Percentiles rank a stretch among this genome's conserved stretches.
Evolutionary conservation across 78 protist species (phyloP).

Genomic region (Trichosphaerium sp.): DNA sequence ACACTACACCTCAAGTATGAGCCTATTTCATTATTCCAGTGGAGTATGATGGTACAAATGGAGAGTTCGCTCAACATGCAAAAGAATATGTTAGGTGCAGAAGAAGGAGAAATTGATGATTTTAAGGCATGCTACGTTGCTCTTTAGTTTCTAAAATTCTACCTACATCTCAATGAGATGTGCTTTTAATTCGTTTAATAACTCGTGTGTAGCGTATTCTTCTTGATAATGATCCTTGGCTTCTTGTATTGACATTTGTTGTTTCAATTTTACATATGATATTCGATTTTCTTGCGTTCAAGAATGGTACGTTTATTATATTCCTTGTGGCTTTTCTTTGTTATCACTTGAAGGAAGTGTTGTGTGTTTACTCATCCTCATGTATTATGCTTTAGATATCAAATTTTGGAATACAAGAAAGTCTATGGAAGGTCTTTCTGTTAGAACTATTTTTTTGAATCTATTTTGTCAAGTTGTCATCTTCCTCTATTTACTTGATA

Average conservation of each 20-base stretch:
- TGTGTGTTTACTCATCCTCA: too few species aligned
- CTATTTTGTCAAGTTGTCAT: slow-evolving; percentile 43
- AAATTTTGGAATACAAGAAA: slow-evolving; percentile 79
- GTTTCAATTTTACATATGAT: slow-evolving; percentile 81
- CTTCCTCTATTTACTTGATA: slow-evolving; percentile 86
- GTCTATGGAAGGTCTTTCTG: slow-evolving; percentile 79
- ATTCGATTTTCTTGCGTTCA: slow-evolving; percentile 92
- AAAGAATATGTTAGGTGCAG: not conserved
- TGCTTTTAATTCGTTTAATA: slow-evolving; percentile 3
- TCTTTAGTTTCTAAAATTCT: slow-evolving; percentile 41
- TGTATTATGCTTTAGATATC: slow-evolving; percentile 37
- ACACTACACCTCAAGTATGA: not conserved
- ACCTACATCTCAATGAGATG: slow-evolving; percentile 20
- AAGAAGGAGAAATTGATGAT: not conserved
- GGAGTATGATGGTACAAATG: not conserved
- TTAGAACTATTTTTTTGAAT: slow-evolving; percentile 44
- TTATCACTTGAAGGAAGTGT: too few species aligned
- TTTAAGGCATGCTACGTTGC: not conserved
- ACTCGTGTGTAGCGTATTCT: slow-evolving; percentile 72
- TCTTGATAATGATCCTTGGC: slow-evolving; percentile 65
- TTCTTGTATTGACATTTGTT: slow-evolving; percentile 66
- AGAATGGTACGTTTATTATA: slow-evolving; percentile 54
- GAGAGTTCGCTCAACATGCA: slow-evolving; percentile 6
- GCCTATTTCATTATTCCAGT: not conserved
- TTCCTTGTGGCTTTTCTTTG: not conserved